Percentiles rank a stretch among this genome's conserved stretches.
Evolutionary conservation across 306 rosid species (phyloP).

Genomic region (Lablab purpureus): DNA sequence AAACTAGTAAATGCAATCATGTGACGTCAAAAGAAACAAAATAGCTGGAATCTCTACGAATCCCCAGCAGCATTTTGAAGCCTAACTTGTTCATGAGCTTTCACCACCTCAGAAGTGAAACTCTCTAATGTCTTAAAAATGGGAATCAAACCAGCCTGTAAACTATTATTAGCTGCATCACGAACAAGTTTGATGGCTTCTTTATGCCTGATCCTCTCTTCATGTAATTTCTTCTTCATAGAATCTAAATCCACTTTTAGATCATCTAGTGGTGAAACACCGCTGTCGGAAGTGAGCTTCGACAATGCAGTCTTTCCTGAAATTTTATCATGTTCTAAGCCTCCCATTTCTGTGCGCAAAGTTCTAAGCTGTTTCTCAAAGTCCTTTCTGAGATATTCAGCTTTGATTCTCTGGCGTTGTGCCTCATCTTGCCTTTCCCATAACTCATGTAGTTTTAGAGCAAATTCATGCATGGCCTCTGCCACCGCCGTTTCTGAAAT

Average conservation of each 20-base stretch:
- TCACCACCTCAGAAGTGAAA: slow-evolving; percentile 83
- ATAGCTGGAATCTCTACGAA: slow-evolving; percentile 34
- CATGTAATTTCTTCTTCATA: slow-evolving; percentile 72
- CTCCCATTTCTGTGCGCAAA: slow-evolving; percentile 64
- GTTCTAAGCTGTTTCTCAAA: slow-evolving; percentile 75
- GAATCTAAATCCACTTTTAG: slow-evolving; percentile 88
- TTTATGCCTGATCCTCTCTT: slow-evolving; percentile 82
- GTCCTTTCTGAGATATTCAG: slow-evolving; percentile 77
- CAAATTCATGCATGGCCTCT: slow-evolving; percentile 78
- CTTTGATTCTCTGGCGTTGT: slow-evolving; percentile 81
- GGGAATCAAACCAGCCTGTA: slow-evolving; percentile 86
- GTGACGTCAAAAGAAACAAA: slow-evolving; percentile 18
- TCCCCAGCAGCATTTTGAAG: slow-evolving; percentile 49
- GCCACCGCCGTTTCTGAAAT: slow-evolving; percentile 81
- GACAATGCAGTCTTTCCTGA: slow-evolving; percentile 60
- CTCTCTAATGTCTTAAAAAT: slow-evolving; percentile 84
- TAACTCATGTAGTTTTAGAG: slow-evolving; percentile 73
- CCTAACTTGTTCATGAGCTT: slow-evolving; percentile 89
- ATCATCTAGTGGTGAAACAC: slow-evolving; percentile 88
- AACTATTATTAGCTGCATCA: slow-evolving; percentile 79
- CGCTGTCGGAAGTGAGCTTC: slow-evolving; percentile 68
- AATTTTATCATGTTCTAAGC: slow-evolving; percentile 52
- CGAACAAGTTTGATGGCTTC: slow-evolving; percentile 77
- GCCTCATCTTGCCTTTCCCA: slow-evolving; percentile 96
- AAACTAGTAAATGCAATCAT: slow-evolving; percentile 40